Percentiles rank a stretch among this genome's conserved stretches.
phyloP scores from a whole-genome alignment of 164 flowering plant species.

The Stephania japonica region DNA sequence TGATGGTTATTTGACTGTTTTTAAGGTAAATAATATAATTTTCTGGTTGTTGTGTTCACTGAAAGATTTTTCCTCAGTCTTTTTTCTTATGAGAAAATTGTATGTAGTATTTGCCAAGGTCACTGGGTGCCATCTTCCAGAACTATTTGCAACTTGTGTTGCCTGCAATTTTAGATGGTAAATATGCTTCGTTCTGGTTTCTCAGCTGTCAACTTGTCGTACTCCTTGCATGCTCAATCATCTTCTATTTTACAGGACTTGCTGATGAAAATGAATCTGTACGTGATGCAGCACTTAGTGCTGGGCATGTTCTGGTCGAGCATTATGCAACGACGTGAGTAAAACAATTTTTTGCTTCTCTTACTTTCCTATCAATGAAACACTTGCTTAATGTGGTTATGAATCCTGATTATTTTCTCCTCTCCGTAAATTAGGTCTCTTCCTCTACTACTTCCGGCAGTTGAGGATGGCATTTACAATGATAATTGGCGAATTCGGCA shows the following conservation, averaged over 20 bases:
- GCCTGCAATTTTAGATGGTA: slow-evolving; percentile 97
- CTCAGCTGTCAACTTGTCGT: background rate
- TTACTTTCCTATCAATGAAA: background rate
- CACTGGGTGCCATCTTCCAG: slow-evolving; percentile 88
- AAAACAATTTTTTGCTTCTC: background rate
- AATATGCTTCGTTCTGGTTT: background rate
- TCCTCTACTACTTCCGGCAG: slow-evolving; percentile 97
- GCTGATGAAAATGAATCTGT: slow-evolving; percentile 99
- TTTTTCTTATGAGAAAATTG: slow-evolving; percentile 5
- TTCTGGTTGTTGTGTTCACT: background rate
- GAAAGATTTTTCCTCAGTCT: background rate
- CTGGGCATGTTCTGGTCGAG: slow-evolving; percentile 97
- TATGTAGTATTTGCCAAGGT: slow-evolving; percentile 83
- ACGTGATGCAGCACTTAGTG: slow-evolving; percentile 97
- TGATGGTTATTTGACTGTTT: slow-evolving; percentile 90
- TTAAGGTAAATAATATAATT: slow-evolving; percentile 50
- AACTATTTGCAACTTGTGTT: slow-evolving; percentile 88
- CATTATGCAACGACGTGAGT: slow-evolving; percentile 96
- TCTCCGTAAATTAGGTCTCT: slow-evolving; percentile 59
- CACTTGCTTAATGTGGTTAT: background rate
- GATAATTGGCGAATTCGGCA: slow-evolving; percentile 98
- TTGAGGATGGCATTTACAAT: slow-evolving; percentile 96
- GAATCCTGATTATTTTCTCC: slow-evolving; percentile 4
- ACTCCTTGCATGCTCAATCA: slow-evolving; percentile 6
- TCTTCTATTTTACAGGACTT: slow-evolving; percentile 50